Base-by-base conservation (phyloP, 441 rosid genomes). In the Mallotus repandus region DNA sequence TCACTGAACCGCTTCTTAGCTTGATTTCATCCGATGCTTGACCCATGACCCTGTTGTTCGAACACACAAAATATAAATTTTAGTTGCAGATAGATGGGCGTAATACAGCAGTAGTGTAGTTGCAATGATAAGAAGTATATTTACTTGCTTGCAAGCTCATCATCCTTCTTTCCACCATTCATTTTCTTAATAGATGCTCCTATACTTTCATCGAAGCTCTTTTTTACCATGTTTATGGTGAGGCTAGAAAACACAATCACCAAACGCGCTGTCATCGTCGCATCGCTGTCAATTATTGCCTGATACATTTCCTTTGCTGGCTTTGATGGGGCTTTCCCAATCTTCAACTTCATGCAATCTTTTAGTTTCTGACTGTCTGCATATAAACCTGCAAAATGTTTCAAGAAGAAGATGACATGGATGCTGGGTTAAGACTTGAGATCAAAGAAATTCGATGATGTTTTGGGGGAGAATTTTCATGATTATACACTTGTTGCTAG, bases 171-270 rank as follows among this genome's bases (percentile, higher is more conserved):
- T 50, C 82, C 84, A 19, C 86, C 83, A 5, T 71, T 76, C 18
- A 85, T 78, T 69, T 82, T 86, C 62, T 76, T 84, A 4, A 81
- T 77, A 68, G 86, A 76, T 71, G 86, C 83, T 70, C 81, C 86
- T 2, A 86, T 86, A 41, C 85, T 82, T 68, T 82, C 84, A 49
- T 78, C 84, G 16, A 81, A 65, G 77, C 74, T 84, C 76, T 67
- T 85, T 35, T 78, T 84, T 0, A 83, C 86, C 86, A 79, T 78
- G 80, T 61, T 75, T 84, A 84, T 79, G 48, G 86, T 85, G 76
- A 85, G 84, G 43, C 78, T 15, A 13, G 87, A 79, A 74, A 76
- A 81, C 50, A 87, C 82, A 9, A 89, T 83, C 21, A 83, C 83
- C 84, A 84, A 29, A 72, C 87, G 79, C 57, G 83, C 81, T 53